Conservation (phyloP, 202 grass and related monocot genomes). For the Schoenoplectus tabernaemontani region DNA sequence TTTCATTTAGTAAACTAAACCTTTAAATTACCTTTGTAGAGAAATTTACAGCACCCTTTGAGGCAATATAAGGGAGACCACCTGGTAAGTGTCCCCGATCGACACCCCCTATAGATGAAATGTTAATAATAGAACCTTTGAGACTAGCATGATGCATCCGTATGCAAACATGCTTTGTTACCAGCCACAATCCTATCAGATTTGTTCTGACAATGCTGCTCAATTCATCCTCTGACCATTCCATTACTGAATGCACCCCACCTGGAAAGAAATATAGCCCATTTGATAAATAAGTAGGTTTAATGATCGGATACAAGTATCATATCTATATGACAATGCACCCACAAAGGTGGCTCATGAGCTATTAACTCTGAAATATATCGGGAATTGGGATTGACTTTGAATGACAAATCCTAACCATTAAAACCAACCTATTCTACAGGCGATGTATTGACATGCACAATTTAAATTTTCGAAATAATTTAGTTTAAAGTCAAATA, state of each 20-base stretch:
- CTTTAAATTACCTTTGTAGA: constrained; percentile 39
- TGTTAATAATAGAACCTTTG: constrained; percentile 66
- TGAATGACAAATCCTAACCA: too few species aligned
- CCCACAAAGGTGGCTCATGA: too few species aligned
- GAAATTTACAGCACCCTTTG: constrained; percentile 59
- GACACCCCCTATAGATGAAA: constrained; percentile 60
- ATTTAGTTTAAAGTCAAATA: too few species aligned
- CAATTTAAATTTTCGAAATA: too few species aligned
- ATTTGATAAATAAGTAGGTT: too few species aligned
- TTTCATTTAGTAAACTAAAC: background rate
- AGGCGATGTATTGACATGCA: too few species aligned
- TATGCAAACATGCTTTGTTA: constrained; percentile 60
- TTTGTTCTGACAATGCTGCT: constrained; percentile 62
- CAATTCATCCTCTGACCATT: constrained; percentile 81
- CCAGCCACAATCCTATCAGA: constrained; percentile 62
- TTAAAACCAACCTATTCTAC: too few species aligned
- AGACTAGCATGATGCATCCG: constrained; percentile 54
- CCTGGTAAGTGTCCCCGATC: constrained; percentile 59
- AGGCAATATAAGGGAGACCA: constrained; percentile 45
- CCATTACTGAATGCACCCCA: constrained; percentile 49
- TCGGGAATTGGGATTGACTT: too few species aligned
- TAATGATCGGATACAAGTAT: too few species aligned
- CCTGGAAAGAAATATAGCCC: too few species aligned
- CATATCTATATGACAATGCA: too few species aligned
- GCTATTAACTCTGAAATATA: too few species aligned